Evolutionary conservation across 371 early-diverging fungal species (phyloP).

Genomic region (Lichtheimia corymbifera): DNA sequence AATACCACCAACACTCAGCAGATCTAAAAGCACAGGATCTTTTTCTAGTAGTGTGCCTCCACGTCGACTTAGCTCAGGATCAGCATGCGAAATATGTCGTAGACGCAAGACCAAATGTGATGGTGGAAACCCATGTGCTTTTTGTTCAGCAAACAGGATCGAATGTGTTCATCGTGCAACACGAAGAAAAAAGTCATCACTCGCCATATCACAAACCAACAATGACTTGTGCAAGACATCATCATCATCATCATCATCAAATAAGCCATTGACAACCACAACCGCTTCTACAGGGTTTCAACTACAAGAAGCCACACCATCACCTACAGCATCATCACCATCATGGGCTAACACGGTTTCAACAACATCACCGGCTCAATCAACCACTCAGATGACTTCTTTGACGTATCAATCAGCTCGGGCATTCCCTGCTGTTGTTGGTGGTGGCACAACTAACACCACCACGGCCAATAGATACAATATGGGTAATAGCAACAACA

Average conservation of each 20-base stretch:
- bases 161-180: constrained; percentile 44
- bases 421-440: too few relatives aligned
- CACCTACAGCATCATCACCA: too few relatives aligned
- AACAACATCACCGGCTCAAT: too few relatives aligned
- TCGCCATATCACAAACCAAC: neutral
- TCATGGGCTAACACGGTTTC: too few relatives aligned
- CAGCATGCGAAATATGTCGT: constrained; percentile 54
- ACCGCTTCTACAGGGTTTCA: too few relatives aligned
- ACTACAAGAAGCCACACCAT: too few relatives aligned
- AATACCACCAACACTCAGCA: neutral
- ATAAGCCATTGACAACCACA: neutral
- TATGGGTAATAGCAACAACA: too few relatives aligned
- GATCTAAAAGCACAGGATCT: constrained; percentile 13
- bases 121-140: constrained; percentile 47
- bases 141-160: constrained; percentile 41
- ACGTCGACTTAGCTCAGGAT: constrained; percentile 48
- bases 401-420: too few relatives aligned
- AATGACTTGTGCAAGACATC: neutral
- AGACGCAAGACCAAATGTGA: constrained; percentile 56
- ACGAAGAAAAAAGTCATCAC: constrained; percentile 16
- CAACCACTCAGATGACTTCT: too few relatives aligned
- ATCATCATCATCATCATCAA: neutral
- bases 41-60: constrained; percentile 13
- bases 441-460: too few relatives aligned
- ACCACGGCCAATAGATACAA: too few relatives aligned